Base-by-base conservation (phyloP, 2,329 filamentous ascomycete species). In the Exophiala lecanii-corni region DNA sequence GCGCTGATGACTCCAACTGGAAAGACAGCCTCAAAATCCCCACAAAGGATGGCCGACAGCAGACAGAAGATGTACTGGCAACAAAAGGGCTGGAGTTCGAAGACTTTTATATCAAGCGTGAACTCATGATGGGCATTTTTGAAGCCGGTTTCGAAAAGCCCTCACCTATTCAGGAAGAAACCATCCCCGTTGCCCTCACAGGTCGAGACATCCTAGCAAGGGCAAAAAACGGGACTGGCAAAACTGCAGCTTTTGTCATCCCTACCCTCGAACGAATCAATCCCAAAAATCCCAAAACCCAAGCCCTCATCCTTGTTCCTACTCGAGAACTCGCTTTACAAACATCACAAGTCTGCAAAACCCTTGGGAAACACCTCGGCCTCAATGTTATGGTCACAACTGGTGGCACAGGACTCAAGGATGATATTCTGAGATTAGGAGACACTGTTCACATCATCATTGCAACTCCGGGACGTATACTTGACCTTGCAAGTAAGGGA, bases 301-400 rank as follows among this genome's bases (percentile, higher is more conserved):
- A 98, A 73, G 89, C 88, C 57, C 79, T 98, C 51, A 94, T 98
- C 58, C 81, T 98, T 44, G 92, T 98, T 33, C 94, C 92, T 25
- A 98, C 92, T 51, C 79, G 92, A 78, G 92, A 98, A 72, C 76
- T 98, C 57, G 94, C 94, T 42, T 83, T 98, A 68, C 92, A 98
- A 68, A 98, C 92, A 48, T 98, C 94, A 37, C 92, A 98, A 69
- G 92, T 98, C 55, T 98, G 92, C 80, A 98, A 97, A 75, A 96
- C 84, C 9, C 79, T 98, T 35, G 94, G 94, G 52, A 97, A 98
- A 70, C 89, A 98, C 62, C 81, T 98, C 30, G 89, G 89, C 44
- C 78, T 98, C 69, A 97, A 98, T 61, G 91, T 98, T 60, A 98
- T 98, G 94, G 94, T 98, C 55, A 96, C 91, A 36, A 98, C 94